Percentiles rank a stretch among this genome's conserved stretches.
Conservation (phyloP, 352 stramenopile species). For the Pythium volutum region DNA sequence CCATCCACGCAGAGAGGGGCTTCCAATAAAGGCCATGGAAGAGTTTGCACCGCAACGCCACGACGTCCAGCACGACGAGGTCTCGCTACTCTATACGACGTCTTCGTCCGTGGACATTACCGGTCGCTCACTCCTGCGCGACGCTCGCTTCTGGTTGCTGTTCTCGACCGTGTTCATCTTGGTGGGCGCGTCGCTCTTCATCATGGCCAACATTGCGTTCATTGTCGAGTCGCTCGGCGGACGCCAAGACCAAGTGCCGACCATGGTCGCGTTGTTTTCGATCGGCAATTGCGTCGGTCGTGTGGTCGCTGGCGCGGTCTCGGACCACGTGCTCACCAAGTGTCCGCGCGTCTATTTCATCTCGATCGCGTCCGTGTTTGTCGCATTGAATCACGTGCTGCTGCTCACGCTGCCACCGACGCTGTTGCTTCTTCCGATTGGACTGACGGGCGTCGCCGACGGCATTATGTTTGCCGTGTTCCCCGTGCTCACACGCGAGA, state of each 20-base stretch:
- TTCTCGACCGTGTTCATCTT: slow-evolving; percentile 71
- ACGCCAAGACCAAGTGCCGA: slow-evolving; percentile 46
- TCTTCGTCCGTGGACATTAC: slow-evolving; percentile 32
- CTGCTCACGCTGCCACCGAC: slow-evolving; percentile 49
- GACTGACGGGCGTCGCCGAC: slow-evolving; percentile 54
- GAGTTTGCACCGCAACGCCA: not conserved
- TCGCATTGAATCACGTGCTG: slow-evolving; percentile 51
- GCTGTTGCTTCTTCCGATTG: slow-evolving; percentile 52
- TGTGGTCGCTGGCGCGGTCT: slow-evolving; percentile 52
- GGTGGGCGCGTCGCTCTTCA: slow-evolving; percentile 66
- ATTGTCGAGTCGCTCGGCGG: slow-evolving; percentile 60
- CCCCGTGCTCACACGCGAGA: slow-evolving; percentile 65
- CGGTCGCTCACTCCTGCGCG: slow-evolving; percentile 37
- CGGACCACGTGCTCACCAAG: slow-evolving; percentile 47
- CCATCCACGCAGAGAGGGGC: slow-evolving; percentile 1
- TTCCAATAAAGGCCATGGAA: slow-evolving; percentile 1
- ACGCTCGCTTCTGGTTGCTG: slow-evolving; percentile 64
- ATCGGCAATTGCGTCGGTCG: slow-evolving; percentile 61
- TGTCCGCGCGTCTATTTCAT: slow-evolving; percentile 64
- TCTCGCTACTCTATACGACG: not conserved
- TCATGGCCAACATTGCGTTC: slow-evolving; percentile 82
- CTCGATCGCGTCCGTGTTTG: slow-evolving; percentile 47
- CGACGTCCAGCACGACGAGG: not conserved
- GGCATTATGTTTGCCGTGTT: slow-evolving; percentile 75
- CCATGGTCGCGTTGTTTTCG: slow-evolving; percentile 70